Conservation (phyloP, 108 stramenopile species). For the Pseudonitzschia multistriata region DNA sequence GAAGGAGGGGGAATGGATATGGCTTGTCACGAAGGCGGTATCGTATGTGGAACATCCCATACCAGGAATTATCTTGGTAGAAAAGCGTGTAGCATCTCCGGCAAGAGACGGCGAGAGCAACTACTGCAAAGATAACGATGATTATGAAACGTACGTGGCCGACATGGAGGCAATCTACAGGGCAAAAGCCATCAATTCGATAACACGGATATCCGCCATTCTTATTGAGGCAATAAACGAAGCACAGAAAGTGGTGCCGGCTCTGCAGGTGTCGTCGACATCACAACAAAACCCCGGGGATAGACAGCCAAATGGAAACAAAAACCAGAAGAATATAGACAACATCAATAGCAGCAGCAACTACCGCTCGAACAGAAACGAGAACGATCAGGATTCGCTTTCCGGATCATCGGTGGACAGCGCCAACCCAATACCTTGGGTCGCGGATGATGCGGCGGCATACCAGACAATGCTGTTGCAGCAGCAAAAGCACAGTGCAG, state of each 20-base stretch:
- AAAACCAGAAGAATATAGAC: not conserved
- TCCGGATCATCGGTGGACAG: constrained; percentile 18
- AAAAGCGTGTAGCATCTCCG: constrained; percentile 24
- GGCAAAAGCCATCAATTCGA: constrained; percentile 44
- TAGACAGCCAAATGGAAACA: constrained; percentile 3
- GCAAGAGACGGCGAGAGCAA: not conserved
- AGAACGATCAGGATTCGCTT: constrained; percentile 7
- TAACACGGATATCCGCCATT: constrained; percentile 64
- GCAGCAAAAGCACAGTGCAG: constrained; percentile 16
- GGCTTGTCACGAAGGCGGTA: constrained; percentile 70
- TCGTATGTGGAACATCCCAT: constrained; percentile 66
- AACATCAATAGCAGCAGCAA: not conserved
- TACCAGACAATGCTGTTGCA: constrained; percentile 59
- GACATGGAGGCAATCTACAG: constrained; percentile 28
- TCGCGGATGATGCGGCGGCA: constrained; percentile 46
- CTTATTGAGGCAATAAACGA: constrained; percentile 70
- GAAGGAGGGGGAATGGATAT: constrained; percentile 70
- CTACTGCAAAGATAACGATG: constrained; percentile 26
- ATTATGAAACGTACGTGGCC: not conserved
- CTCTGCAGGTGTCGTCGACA: not conserved
- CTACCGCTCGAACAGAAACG: not conserved
- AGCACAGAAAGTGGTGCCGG: constrained; percentile 32
- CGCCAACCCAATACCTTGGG: constrained; percentile 28
- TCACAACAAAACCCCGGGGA: not conserved
- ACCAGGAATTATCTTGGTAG: constrained; percentile 64